Evolutionary conservation across 495 filamentous ascomycete genomes (phyloP), one percentile per base, ranked within the genome.

Genomic region (Penicillium herquei): DNA sequence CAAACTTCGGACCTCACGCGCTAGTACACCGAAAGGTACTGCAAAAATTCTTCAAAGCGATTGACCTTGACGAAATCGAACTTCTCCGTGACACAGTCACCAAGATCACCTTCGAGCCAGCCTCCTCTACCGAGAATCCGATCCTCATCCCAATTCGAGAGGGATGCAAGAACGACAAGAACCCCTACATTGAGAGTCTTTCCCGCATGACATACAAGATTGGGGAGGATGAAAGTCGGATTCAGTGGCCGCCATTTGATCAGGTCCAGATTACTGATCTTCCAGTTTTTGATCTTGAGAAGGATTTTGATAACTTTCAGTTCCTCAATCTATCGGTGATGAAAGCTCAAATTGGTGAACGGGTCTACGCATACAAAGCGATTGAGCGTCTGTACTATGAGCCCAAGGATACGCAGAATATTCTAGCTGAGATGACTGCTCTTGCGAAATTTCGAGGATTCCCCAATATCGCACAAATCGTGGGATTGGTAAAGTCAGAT

Each of bases 281-380:
- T 63, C 45, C 60, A 13, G 26, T 50, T 26, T 7, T 63, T 63
- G n/a, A n/a, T n/a, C n/a, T n/a, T n/a, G n/a, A n/a, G n/a, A n/a
- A n/a, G 35, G 39, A 59, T 39, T 52, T 49, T 26, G 2, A 18
- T 44, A 37, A 12, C 55, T 39, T 63, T 8, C 12, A 57, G 17
- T 46, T 13, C 17, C 35, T 11, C 11, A 56, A 42, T 32, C 37
- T 51, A 47, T 59, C 33, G 44, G 60, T 59, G 26, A 56, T 52
- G 6, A 51, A n/a, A 11, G 56, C 56, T 14, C 21, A 26, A 26
- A 9, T 42, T 0, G 34, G 53, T 13, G 39, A 57, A 43, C 21
- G 59, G 42, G 7, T 42, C 11, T 54, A 49, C 46, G 48, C 47
- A 11, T 63, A 59, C 42, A 63, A 63, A 35, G 56, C 13, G 7